phyloP scores from a whole-genome alignment of 805 yeast genomes.

The Metschnikowia cubensis region DNA sequence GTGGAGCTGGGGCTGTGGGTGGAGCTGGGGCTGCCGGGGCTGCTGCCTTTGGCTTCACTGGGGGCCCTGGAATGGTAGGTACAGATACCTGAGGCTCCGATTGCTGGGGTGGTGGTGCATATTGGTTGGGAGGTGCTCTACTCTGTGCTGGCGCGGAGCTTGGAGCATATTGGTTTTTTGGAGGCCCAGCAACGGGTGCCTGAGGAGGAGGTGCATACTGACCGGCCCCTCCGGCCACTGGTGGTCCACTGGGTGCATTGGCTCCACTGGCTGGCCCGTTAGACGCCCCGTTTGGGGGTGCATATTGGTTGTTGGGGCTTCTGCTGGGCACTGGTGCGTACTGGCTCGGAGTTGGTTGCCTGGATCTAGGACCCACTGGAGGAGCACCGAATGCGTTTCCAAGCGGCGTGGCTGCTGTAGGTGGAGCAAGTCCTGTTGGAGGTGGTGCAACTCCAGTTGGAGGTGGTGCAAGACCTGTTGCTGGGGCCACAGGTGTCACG shows the following conservation, averaged over 20 bases:
- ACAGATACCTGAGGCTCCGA: background rate
- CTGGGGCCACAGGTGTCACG: background rate
- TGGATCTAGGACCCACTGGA: background rate
- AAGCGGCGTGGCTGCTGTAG: background rate
- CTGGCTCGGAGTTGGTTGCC: slow-evolving; percentile 6
- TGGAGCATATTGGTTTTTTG: slow-evolving; percentile 34
- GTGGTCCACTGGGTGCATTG: slow-evolving; percentile 18
- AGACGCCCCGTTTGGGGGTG: slow-evolving; percentile 1
- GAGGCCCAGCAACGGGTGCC: background rate
- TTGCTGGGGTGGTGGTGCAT: background rate
- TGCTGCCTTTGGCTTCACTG: background rate
- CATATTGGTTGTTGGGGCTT: background rate
- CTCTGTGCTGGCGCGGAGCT: background rate
- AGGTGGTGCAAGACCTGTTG: background rate
- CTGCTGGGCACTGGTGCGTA: slow-evolving; percentile 1
- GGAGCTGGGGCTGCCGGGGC: slow-evolving; percentile 13
- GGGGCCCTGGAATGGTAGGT: slow-evolving; percentile 4
- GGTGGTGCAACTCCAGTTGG: background rate
- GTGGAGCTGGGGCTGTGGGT: slow-evolving; percentile 8
- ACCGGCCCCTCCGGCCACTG: slow-evolving; percentile 18
- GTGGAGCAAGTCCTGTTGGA: no score
- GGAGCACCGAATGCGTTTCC: background rate
- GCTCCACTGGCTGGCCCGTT: slow-evolving; percentile 10
- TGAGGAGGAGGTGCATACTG: slow-evolving; percentile 30
- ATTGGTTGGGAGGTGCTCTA: background rate